Evolutionary conservation across 1,284 basidiomycete species (phyloP), one percentile per base, ranked within the genome.

Genomic region (Kalmanozyma brasiliensis): DNA sequence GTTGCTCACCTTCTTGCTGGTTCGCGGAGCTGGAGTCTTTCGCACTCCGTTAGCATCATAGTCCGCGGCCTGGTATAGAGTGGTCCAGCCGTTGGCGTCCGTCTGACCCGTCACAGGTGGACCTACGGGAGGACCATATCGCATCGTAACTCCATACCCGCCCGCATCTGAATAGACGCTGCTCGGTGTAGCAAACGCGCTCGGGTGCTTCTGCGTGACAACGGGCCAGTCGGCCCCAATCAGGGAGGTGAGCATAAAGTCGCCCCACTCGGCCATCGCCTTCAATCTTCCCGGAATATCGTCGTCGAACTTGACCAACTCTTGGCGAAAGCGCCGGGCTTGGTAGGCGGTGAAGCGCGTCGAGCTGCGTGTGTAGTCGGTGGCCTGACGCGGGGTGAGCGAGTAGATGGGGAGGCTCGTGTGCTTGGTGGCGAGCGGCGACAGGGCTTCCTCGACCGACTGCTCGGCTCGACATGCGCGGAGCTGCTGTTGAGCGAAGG

Each of bases 341-440:
- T 55, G 40, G 46, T 65, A 22, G n/a, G 22, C 4, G 8, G 47
- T 8, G 14, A 29, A 65, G 20, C 44, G 42, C 3, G 0, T 4
- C 13, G 49, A 58, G 14, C 29, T 30, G 2, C n/a, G 2, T 4
- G 29, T 22, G 11, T 58, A 29, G 17, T 55, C 46, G 5, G 46
- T 53, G 0, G 46, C 49, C 29, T 65, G 55, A 17, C 62, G 55
- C 16, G 62, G 62, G 2, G 55, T 58, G 9, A 65, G 33, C 6
- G 61, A 44, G 14, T 23, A 6, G 2, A 57, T 34, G 5, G 8
- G 33, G 10, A 57, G 45, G 1, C 16, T 2, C 0, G 61, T 36
- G 4, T 49, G 22, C 0, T 16, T 20, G 11, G 29, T 23, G 14
- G 30, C 34, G 24, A 48, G n/a, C 3, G 58, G 45, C 13, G 35